Evolutionary conservation across 2,329 filamentous ascomycete genomes (phyloP).

Genomic region (Apiospora rasikravindrae): DNA sequence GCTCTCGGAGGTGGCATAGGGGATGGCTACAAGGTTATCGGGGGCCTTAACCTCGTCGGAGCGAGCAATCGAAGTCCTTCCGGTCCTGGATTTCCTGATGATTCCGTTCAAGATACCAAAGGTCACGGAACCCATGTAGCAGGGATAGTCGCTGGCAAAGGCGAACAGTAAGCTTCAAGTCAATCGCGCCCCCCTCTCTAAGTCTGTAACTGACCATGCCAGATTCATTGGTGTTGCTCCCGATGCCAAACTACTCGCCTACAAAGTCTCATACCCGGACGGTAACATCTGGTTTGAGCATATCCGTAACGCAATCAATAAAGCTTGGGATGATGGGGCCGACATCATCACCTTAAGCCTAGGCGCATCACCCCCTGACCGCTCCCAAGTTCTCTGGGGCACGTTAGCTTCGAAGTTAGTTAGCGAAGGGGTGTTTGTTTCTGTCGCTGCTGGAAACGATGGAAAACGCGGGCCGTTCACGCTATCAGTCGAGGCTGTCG

Average conservation of each 20-base stretch:
- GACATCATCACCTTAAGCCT: slow-evolving; percentile 34
- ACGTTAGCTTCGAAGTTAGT: slow-evolving; percentile 47
- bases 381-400: slow-evolving; percentile 42
- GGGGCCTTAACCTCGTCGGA: slow-evolving; percentile 32
- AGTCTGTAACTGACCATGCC: neutral
- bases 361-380: slow-evolving; percentile 37
- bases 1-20: slow-evolving; percentile 34
- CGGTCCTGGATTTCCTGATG: neutral
- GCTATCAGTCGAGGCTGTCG: slow-evolving; percentile 33
- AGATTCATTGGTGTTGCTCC: slow-evolving; percentile 34
- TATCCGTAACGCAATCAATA: slow-evolving; percentile 31
- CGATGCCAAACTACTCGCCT: slow-evolving; percentile 30
- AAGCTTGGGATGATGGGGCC: slow-evolving; percentile 32
- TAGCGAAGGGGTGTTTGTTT: slow-evolving; percentile 35
- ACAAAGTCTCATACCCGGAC: slow-evolving; percentile 29
- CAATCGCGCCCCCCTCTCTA: neutral
- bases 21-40: slow-evolving; percentile 30
- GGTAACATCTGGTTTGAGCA: slow-evolving; percentile 31
- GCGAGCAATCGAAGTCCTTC: slow-evolving; percentile 21
- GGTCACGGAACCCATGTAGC: slow-evolving; percentile 32
- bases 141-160: slow-evolving; percentile 26
- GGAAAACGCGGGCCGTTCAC: slow-evolving; percentile 33
- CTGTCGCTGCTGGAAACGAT: slow-evolving; percentile 31
- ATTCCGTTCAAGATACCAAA: neutral
- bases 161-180: slow-evolving; percentile 27